Evolutionary conservation across 1,139 yeast species (phyloP).

Genomic region (Tardiomyces depauwii): DNA sequence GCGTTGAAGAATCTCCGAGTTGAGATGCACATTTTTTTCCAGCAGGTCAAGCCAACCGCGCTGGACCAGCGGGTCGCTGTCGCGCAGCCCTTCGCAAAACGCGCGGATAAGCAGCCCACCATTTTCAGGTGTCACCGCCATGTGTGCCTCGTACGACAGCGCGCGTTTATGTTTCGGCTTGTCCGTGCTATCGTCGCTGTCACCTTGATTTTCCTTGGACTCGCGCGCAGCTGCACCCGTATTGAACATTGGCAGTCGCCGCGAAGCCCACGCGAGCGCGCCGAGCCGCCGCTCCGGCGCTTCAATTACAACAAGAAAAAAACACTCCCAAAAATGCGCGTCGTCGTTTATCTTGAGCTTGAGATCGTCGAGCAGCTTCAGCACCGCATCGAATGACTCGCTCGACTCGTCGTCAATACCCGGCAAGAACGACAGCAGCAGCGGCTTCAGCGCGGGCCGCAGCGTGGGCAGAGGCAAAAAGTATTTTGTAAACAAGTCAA

Average conservation of each 20-base stretch:
- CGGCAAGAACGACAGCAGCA: conserved; percentile 64
- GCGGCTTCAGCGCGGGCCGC: conserved; percentile 49
- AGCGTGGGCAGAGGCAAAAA: conserved; percentile 46
- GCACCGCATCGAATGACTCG: conserved; percentile 57
- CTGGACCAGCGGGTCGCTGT: conserved; percentile 59
- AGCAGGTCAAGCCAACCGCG: conserved; percentile 84
- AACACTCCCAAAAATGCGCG: conserved; percentile 73
- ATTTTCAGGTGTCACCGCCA: conserved; percentile 61
- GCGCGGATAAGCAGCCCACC: conserved; percentile 62
- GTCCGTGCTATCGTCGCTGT: neutral
- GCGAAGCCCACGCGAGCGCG: conserved; percentile 65
- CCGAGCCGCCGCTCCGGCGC: conserved; percentile 76
- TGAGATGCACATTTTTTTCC: conserved; percentile 53
- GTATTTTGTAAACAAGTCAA: conserved; percentile 47
- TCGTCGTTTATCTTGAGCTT: conserved; percentile 53
- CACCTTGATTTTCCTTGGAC: conserved; percentile 7
- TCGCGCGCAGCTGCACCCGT: conserved; percentile 22
- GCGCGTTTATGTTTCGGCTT: conserved; percentile 4
- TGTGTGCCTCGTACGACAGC: conserved; percentile 45
- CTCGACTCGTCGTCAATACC: conserved; percentile 90
- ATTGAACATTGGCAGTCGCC: conserved; percentile 49
- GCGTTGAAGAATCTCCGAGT: conserved; percentile 43
- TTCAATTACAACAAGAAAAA: conserved; percentile 64
- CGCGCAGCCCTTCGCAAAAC: conserved; percentile 53
- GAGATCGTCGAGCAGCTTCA: conserved; percentile 50